Evolutionary conservation across 2,329 filamentous ascomycete species (phyloP).

Genomic region (Ascochyta pisi): DNA sequence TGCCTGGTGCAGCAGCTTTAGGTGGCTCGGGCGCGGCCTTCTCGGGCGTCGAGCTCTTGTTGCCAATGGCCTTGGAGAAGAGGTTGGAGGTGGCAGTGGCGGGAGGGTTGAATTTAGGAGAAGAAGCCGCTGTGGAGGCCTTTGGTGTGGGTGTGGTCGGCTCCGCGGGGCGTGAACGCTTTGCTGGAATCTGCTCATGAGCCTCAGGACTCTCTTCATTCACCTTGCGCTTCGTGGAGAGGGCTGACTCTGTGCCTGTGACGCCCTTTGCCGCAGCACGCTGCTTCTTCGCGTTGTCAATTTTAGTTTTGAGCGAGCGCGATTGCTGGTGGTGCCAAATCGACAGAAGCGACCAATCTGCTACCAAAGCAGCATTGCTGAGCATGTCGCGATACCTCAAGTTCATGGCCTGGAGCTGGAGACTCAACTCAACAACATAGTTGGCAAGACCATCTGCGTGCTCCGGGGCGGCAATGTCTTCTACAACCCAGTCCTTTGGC

Average conservation of each 20-base stretch:
- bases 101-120: conserved; percentile 24
- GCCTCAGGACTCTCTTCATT: conserved; percentile 22
- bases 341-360: conserved; percentile 43
- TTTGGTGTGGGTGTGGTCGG: conserved; percentile 32
- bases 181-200: conserved; percentile 30
- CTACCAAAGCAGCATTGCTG: conserved; percentile 25
- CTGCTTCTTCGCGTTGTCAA: conserved; percentile 39
- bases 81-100: conserved; percentile 33
- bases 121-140: conserved; percentile 13
- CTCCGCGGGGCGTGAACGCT: conserved; percentile 32
- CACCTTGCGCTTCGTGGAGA: conserved; percentile 45
- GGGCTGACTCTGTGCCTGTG: conserved; percentile 39
- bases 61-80: conserved; percentile 33
- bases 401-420: conserved; percentile 38
- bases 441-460: conserved; percentile 20
- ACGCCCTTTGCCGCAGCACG: conserved; percentile 38
- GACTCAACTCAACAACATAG: conserved; percentile 26
- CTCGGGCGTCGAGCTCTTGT: conserved; percentile 26
- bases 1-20: conserved; percentile 16
- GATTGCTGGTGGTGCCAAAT: conserved; percentile 41
- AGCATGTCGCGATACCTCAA: conserved; percentile 36
- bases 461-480: conserved; percentile 16
- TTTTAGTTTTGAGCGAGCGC: conserved; percentile 37
- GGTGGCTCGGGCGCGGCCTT: conserved; percentile 20
- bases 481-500: conserved; percentile 33